A percentile compares a stretch with the other conserved stretches of the same genome.
Evolutionary conservation across 2,329 filamentous ascomycete genomes (phyloP).

Genomic region (Ophiocordyceps australis): DNA sequence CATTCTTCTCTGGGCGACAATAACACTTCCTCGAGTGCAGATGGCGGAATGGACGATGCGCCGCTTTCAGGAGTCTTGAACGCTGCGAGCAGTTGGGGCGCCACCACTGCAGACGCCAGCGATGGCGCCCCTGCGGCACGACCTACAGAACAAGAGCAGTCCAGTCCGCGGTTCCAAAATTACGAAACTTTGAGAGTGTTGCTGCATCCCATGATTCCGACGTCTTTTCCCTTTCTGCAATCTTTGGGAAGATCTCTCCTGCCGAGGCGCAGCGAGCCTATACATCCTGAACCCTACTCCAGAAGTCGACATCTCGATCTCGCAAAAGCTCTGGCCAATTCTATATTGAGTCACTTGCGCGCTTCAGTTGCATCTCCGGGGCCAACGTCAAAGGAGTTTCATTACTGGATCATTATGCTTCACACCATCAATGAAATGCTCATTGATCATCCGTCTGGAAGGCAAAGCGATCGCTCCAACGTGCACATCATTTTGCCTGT

Average conservation of each 20-base stretch:
- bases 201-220: constrained; percentile 59
- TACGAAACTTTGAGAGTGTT: constrained; percentile 60
- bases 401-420: constrained; percentile 69
- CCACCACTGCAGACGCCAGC: too few species aligned
- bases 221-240: constrained; percentile 74
- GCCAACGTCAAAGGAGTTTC: constrained; percentile 45
- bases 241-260: constrained; percentile 68
- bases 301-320: constrained; percentile 35
- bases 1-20: constrained; percentile 9
- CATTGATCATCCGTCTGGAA: constrained; percentile 41
- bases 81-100: constrained; percentile 8
- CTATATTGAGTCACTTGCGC: constrained; percentile 49
- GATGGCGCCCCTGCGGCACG: constrained; percentile 7
- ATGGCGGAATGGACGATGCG: constrained; percentile 10
- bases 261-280: constrained; percentile 40
- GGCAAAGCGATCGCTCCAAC: constrained; percentile 27
- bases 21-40: constrained; percentile 4
- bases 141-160: constrained; percentile 23
- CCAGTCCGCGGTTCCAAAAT: constrained; percentile 43
- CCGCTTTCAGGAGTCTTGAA: constrained; percentile 14
- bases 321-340: constrained; percentile 50
- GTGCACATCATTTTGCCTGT: constrained; percentile 53
- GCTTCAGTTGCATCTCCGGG: constrained; percentile 21
- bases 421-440: constrained; percentile 63
- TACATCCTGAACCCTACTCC: constrained; percentile 37